phyloP scores from a whole-genome alignment of 2,329 filamentous ascomycete species.

The Penicillium sclerotigenum region DNA sequence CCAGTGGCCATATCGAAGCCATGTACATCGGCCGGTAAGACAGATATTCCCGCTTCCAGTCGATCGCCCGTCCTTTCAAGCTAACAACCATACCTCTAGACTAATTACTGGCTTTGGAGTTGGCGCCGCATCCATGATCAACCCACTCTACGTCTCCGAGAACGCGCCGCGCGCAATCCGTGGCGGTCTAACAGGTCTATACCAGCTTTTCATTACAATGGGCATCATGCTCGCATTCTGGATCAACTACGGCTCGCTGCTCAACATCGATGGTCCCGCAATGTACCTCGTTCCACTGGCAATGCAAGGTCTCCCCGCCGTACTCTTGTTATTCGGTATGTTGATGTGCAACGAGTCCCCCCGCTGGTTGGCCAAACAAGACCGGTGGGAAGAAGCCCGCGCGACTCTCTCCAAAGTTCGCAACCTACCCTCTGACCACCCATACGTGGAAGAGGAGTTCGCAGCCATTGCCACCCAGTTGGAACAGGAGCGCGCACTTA shows the following conservation, averaged over 20 bases:
- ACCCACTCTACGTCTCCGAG: constrained; percentile 60
- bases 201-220: constrained; percentile 56
- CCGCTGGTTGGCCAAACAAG: constrained; percentile 64
- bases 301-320: constrained; percentile 62
- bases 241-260: constrained; percentile 54
- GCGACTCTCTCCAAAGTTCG: constrained; percentile 56
- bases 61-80: neutral
- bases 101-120: constrained; percentile 54
- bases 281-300: constrained; percentile 62
- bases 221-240: constrained; percentile 48
- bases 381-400: constrained; percentile 65
- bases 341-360: constrained; percentile 63
- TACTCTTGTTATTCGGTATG: constrained; percentile 60
- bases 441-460: constrained; percentile 59
- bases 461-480: constrained; percentile 60
- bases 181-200: constrained; percentile 59
- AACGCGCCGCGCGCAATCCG: constrained; percentile 59
- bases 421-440: constrained; percentile 51
- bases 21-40: constrained; percentile 64
- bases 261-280: constrained; percentile 49
- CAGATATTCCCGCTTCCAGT: neutral
- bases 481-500: constrained; percentile 59
- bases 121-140: constrained; percentile 55
- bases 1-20: constrained; percentile 57
- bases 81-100: constrained; percentile 19